Base-by-base conservation (phyloP, 2,329 filamentous ascomycete genomes). In the Talaromyces islandicus region DNA sequence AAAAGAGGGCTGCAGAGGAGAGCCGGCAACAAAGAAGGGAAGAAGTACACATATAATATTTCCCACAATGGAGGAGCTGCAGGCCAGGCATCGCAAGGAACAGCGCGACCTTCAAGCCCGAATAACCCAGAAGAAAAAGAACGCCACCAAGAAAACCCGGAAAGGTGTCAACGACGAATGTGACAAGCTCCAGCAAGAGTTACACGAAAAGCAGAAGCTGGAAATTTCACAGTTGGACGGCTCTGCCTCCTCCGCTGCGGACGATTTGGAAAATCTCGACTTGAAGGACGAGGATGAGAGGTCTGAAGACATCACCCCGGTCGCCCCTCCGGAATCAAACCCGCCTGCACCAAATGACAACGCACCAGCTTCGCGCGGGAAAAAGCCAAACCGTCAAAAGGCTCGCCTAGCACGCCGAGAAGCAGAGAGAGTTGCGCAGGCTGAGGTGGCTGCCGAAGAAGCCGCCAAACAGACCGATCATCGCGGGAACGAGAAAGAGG, bases 121-220 rank as follows among this genome's bases (percentile, higher is more conserved):
- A 62, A 87, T 95, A 70, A 97, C 91, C 5, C 92, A 89, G 77
- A 97, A 97, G 83, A 99, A 97, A 82, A 97, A 97, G 81, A 88
- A 90, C 67, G 92, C 94, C 17, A 95, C 89, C 53, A 99, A 97
- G 78, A 88, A 87, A 74, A 86, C 85, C 9, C 80, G 85, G 55
- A 86, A 88, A 72, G 87, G 88, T 29, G 80, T 93, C 46, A 86
- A 86, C 64, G 85, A 87, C 65, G 85, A 88, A 68, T 87, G 85
- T 70, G 83, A 84, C 21, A 71, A 76, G 27, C 74, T 86, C 41
- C 84, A 87, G 65, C 71, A 74, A 43, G 82, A 85, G 60, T 72
- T 86, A 46, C 80, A 79, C 58, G 81, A 84, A 60, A 75, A 73
- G 61, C 85, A 88, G 29, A 77, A 77, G 30, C 69, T 69, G 4